Evolutionary conservation across 495 filamentous ascomycete species (phyloP), one percentile per base, ranked within the genome.

Genomic region (Penicillium antarcticum): DNA sequence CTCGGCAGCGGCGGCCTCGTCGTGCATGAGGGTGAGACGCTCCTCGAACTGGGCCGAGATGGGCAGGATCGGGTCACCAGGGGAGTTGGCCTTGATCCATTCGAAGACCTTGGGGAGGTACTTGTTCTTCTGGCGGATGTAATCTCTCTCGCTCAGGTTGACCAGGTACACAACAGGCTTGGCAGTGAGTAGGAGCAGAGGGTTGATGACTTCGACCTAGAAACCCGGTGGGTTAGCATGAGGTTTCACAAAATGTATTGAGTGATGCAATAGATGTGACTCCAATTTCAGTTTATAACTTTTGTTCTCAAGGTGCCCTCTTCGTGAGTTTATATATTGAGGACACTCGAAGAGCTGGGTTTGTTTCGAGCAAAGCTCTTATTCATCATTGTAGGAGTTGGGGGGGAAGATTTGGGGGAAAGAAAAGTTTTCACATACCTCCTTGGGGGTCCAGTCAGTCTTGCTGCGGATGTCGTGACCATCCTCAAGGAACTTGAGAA

Each of bases 41-140:
- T 97, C 90, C 75, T 97, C 95, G 60, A 96, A 94, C 21, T 75
- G 83, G 43, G 95, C 85, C 1, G 94, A 97, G 65, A 99, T 83
- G 39, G 94, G 95, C 39, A 99, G 86, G 62, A 97, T 86, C 31
- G 91, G 86, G 61, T 96, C 91, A 42, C 91, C 92, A 23, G 82
- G 66, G 2, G 91, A 89, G 72, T 97, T 79, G 59, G 87, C 80
- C 73, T 97, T 92, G 72, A 97, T 82, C 92, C 94, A 97, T 62
- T 88, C 84, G 56, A 86, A 87, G 62, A 99, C 87, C 76, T 91
- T 91, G 54, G 87, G 79, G 13, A 97, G 86, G 78, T 97, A 85
- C 84, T 97, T 97, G 83, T 97, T 99, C 85, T 97, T 97, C 79
- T 97, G 92, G 60, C 94, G 88, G 71, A 97, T 88, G 71, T 92